Conservation (phyloP, 805 yeast species). For the Hanseniaspora lachancei region DNA sequence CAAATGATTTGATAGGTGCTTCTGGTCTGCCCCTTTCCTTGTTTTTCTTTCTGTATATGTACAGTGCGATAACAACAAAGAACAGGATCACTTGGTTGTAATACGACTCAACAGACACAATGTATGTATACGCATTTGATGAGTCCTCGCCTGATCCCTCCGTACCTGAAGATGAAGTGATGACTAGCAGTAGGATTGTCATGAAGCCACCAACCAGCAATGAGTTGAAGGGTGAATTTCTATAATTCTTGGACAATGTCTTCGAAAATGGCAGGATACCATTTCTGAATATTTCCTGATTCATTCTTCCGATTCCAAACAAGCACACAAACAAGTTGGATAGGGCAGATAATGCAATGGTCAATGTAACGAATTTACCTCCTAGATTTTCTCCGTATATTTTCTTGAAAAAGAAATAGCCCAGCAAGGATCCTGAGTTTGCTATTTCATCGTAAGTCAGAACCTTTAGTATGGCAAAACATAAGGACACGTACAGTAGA, state of each 20-base stretch:
- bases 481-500: conserved; percentile 38
- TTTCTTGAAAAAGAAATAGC: conserved; percentile 44
- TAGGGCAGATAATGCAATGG: conserved; percentile 48
- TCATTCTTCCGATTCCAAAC: conserved; percentile 46
- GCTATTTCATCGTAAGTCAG: conserved; percentile 42
- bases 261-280: conserved; percentile 45
- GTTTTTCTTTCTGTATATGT: conserved; percentile 38
- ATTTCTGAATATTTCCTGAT: conserved; percentile 53
- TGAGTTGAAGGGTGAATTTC: conserved; percentile 43
- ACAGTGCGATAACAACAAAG: conserved; percentile 43
- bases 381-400: conserved; percentile 44
- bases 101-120: conserved; percentile 36
- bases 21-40: conserved; percentile 17
- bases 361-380: conserved; percentile 39
- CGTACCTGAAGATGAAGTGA: conserved; percentile 21
- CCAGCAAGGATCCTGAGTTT: conserved; percentile 44
- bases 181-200: conserved; percentile 26
- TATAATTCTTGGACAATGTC: conserved; percentile 38
- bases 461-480: conserved; percentile 43
- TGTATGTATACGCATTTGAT: conserved; percentile 28
- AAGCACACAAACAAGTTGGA: conserved; percentile 52
- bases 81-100: conserved; percentile 38
- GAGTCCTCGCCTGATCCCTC: conserved; percentile 21
- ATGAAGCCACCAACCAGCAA: conserved; percentile 27
- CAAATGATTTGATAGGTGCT: conserved; percentile 41